Evolutionary conservation across 2,329 filamentous ascomycete genomes (phyloP).

Genomic region (Clonostachys rhizophaga): DNA sequence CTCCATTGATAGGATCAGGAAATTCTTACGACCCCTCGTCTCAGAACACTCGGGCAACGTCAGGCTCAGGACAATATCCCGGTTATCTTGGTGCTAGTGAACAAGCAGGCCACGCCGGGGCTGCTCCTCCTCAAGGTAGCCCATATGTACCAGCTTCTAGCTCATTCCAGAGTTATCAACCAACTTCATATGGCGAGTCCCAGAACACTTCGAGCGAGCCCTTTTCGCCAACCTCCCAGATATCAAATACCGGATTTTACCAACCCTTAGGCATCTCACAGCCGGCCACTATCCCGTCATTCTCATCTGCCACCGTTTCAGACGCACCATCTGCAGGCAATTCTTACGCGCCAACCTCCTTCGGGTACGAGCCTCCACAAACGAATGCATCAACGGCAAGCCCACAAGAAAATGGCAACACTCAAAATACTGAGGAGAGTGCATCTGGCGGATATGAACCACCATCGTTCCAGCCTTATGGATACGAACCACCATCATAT

Average conservation of each 20-base stretch:
- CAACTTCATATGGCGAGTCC: background rate
- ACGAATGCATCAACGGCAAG: slow-evolving; percentile 12
- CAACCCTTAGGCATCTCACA: background rate
- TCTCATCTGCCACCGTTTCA: background rate
- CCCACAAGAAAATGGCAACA: slow-evolving; percentile 8
- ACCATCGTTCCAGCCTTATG: slow-evolving; percentile 55
- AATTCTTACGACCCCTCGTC: slow-evolving; percentile 32
- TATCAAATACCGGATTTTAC: background rate
- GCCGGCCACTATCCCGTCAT: background rate
- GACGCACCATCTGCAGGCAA: too few species aligned
- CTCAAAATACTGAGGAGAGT: slow-evolving; percentile 14
- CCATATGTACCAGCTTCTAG: slow-evolving; percentile 9
- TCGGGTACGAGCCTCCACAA: slow-evolving; percentile 46
- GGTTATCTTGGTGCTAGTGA: slow-evolving; percentile 22
- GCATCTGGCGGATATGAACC: slow-evolving; percentile 50
- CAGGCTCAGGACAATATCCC: slow-evolving; percentile 13
- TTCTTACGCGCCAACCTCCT: slow-evolving; percentile 25
- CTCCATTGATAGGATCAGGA: slow-evolving; percentile 6
- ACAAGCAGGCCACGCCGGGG: slow-evolving; percentile 18
- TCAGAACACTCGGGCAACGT: slow-evolving; percentile 39
- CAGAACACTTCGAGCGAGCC: background rate
- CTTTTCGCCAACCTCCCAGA: background rate
- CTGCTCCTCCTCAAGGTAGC: slow-evolving; percentile 5
- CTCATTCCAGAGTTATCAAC: background rate
- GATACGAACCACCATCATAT: slow-evolving; percentile 53